Evolutionary conservation across 352 stramenopile genomes (phyloP).

Genomic region (Blastocystis sp.): DNA sequence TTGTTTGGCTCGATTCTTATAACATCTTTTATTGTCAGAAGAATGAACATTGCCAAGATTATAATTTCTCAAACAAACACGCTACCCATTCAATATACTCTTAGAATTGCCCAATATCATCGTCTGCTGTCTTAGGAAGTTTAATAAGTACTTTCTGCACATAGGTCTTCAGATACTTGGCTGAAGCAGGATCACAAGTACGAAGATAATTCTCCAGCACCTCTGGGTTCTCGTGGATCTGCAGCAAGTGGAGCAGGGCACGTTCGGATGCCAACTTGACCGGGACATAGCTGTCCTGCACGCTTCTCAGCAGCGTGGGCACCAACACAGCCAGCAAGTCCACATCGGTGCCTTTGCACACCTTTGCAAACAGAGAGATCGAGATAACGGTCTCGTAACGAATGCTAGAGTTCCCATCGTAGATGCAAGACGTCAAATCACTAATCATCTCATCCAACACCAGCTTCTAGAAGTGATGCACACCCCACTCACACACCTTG

Average conservation of each 20-base stretch:
- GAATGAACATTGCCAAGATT: conserved; percentile 39
- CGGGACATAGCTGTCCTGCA: conserved; percentile 80
- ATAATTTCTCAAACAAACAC: neutral
- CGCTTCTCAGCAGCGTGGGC: conserved; percentile 74
- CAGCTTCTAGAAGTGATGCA: conserved; percentile 5
- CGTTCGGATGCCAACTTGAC: conserved; percentile 79
- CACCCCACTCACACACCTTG: neutral
- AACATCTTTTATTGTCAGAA: conserved; percentile 42
- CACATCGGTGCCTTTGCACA: conserved; percentile 40
- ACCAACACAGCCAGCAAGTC: conserved; percentile 68
- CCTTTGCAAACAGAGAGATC: conserved; percentile 19
- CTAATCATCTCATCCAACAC: conserved; percentile 29
- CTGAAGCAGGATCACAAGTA: conserved; percentile 67
- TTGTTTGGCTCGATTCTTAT: conserved; percentile 32
- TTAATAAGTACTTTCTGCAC: conserved; percentile 77
- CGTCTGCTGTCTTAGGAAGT: conserved; percentile 65
- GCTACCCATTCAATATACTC: neutral
- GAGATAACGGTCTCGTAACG: conserved; percentile 46
- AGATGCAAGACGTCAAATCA: conserved; percentile 3
- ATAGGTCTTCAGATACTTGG: conserved; percentile 80
- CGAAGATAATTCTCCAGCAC: conserved; percentile 74
- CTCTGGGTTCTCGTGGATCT: conserved; percentile 75
- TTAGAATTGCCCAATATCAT: conserved; percentile 49
- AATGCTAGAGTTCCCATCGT: conserved; percentile 45
- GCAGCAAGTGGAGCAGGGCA: conserved; percentile 77